Evolutionary conservation across 2,329 filamentous ascomycete genomes (phyloP), one percentile per base, ranked within the genome.

Genomic region (Fusarium proliferatum): DNA sequence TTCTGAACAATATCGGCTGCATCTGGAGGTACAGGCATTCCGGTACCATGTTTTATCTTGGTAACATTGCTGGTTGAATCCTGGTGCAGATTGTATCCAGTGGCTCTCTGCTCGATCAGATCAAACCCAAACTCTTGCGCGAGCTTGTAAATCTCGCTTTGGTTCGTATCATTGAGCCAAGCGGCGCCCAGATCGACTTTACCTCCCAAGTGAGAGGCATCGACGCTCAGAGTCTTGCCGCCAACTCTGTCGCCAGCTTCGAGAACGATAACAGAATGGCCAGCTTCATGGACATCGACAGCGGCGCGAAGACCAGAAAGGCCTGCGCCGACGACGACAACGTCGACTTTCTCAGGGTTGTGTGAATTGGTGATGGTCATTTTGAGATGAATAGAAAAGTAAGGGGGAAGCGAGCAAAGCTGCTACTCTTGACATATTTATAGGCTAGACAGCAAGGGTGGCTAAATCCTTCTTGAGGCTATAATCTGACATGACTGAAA

Each of bases 181-280:
- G 75, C 75, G 41, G 76, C 76, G 11, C 76, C 76, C 12, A 75
- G 42, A n/a, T 78, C 76, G 23, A 76, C 60, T 30, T 69, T 62
- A 0, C 71, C 71, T 12, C 58, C 57, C 21, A 64, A 39, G 38
- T 49, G 45, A 11, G 67, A 53, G 4, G 57, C 58, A 10, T 65
- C 30, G 9, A 71, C 45, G 23, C 67, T 67, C 39, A 69, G 38
- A 19, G 71, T 76, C 77, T 88, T 88, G 16, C 87, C 87, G 2
- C 87, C 87, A 1, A 88, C 84, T 1, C 85, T 81, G 43, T 86
- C 81, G 3, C 82, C 79, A 1, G 86, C 86, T 71, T 88, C 87
- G 0, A 88, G 79, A 6, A 88, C 81, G 1, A 85, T 49, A 33
- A 80, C 80, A 0, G 80, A 81, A 15, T 85, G 74, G 0, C 84